These are phyloP conservation scores for Pichia sp. DNA, from an alignment of 1,139 yeast species.

Conservation along the genomic window DNA sequence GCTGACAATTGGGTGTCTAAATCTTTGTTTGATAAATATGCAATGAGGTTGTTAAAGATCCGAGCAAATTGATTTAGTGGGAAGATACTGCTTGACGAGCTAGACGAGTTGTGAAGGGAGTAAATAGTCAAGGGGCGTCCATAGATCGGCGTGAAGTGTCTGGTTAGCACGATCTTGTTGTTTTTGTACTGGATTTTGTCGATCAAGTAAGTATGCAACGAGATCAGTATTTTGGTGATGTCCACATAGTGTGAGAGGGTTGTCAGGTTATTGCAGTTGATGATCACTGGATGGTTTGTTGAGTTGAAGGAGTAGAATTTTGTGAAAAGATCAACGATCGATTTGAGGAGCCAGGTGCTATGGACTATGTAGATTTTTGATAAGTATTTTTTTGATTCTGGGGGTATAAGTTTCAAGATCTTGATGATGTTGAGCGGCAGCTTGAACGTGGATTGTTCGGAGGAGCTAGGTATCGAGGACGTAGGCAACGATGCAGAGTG, in stretches of 20 bases:
- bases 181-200: slow-evolving; percentile 35
- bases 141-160: slow-evolving; percentile 25
- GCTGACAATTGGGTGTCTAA: slow-evolving; percentile 23
- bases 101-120: slow-evolving; percentile 19
- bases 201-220: slow-evolving; percentile 64
- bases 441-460: slow-evolving; percentile 16
- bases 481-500: neutral
- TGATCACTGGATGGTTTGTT: slow-evolving; percentile 33
- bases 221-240: slow-evolving; percentile 70
- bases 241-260: slow-evolving; percentile 65
- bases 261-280: slow-evolving; percentile 54
- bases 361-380: slow-evolving; percentile 75
- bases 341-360: slow-evolving; percentile 85
- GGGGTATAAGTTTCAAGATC: slow-evolving; percentile 66
- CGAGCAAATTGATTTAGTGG: slow-evolving; percentile 39
- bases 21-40: slow-evolving; percentile 27
- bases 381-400: slow-evolving; percentile 51
- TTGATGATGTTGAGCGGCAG: slow-evolving; percentile 41
- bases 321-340: slow-evolving; percentile 68
- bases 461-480: neutral
- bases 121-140: slow-evolving; percentile 28
- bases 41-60: slow-evolving; percentile 31
- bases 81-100: neutral
- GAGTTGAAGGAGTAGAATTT: slow-evolving; percentile 41
- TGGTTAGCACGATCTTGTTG: slow-evolving; percentile 20